Evolutionary conservation across 139 green algal species (phyloP), one percentile per base, ranked within the genome.

Genomic region (Ulvella scutata): DNA sequence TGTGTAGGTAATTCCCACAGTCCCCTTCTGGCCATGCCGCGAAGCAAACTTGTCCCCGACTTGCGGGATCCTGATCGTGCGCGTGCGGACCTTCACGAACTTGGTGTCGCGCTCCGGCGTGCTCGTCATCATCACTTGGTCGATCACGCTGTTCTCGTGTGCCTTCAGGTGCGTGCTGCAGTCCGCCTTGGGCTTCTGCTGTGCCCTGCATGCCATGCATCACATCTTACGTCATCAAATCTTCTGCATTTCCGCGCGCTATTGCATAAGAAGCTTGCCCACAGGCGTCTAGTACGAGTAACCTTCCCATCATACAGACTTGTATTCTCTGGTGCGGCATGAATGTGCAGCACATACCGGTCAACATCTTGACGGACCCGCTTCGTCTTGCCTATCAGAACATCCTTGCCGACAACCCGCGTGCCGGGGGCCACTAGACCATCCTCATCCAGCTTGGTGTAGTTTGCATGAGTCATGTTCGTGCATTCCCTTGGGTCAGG

Each of bases 21-120:
- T 98, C 38, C 94, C 94, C 85, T 98, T 98, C 87, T 98, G 94
- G 29, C 94, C 94, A 79, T 98, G 93, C 43, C 94, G 84, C 36
- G 87, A 94, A 7, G 92, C 90, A 84, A 98, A 98, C 84, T 98
- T 98, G 87, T 98, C 94, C n/a, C 95, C 95, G n/a, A 99, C 90
- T 77, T 98, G 95, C 0, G 95, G 95, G 36, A 97, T 91, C 67
- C 95, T 90, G 76, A 97, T 90, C 20, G 90, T 97, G 29, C 95
- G 85, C 39, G 98, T 88, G 61, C 93, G 86, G 73, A 98, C 85
- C 83, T 99, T 99, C 44, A 98, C 90, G 78, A 98, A 99, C 23
- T 86, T 83, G 34, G 51, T 26, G 80, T 91, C 78, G 29, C 95
- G 93, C 43, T 92, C 81, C 35, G 89, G 86, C 73, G 94, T 97